These are phyloP conservation scores for Scheffersomyces lignosus DNA, from an alignment of 805 yeast genomes.

Conservation along the genomic window DNA sequence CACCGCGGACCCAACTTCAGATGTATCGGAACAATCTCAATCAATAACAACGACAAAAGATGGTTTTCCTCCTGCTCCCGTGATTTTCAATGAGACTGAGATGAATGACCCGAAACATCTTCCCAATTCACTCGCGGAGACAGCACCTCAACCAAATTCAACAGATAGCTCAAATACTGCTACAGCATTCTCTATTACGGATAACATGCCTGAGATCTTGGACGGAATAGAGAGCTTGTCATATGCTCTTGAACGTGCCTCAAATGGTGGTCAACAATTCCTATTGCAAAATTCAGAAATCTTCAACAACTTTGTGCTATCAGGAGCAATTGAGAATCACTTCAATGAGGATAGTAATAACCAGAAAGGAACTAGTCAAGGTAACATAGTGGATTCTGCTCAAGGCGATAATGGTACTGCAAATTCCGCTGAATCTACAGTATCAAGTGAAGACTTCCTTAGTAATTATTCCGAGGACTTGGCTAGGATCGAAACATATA, in stretches of 20 bases:
- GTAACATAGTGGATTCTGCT: too few relatives aligned
- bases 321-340: not conserved
- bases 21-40: too few relatives aligned
- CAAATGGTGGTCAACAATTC: slow-evolving; percentile 25
- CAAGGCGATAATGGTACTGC: not conserved
- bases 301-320: slow-evolving; percentile 22
- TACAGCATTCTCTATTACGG: not conserved
- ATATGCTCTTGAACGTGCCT: slow-evolving; percentile 23
- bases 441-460: not conserved
- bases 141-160: not conserved
- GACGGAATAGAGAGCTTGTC: slow-evolving; percentile 27
- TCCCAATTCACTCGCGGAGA: not conserved
- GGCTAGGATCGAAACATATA: slow-evolving; percentile 27
- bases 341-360: not conserved
- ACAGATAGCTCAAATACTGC: not conserved
- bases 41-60: too few relatives aligned
- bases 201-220: slow-evolving; percentile 16
- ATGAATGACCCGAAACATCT: too few relatives aligned
- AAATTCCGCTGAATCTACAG: not conserved
- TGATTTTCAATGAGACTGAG: not conserved
- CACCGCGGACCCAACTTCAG: not conserved
- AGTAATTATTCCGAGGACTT: slow-evolving; percentile 38
- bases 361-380: not conserved
- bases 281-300: slow-evolving; percentile 27
- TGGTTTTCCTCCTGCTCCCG: too few relatives aligned